Evolutionary conservation across 2,329 filamentous ascomycete genomes (phyloP).

Genomic region (Fusarium sp.): DNA sequence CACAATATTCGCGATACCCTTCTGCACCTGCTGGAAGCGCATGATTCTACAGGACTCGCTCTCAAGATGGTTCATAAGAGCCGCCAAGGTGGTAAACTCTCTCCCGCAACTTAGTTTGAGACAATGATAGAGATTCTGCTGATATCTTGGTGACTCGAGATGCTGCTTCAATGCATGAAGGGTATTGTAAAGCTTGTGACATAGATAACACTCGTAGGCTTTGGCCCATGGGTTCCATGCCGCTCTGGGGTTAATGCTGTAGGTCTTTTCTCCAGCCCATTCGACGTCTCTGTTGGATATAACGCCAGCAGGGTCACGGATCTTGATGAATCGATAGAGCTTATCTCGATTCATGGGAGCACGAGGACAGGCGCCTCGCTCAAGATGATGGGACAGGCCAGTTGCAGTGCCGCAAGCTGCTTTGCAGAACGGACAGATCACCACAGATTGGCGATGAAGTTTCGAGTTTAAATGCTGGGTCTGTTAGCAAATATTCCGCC

Average conservation of each 20-base stretch:
- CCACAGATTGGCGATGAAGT: conserved; percentile 55
- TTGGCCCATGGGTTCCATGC: conserved; percentile 61
- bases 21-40: conserved; percentile 57
- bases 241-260: conserved; percentile 55
- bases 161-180: conserved; percentile 63
- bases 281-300: conserved; percentile 67
- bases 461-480: conserved; percentile 69
- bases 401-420: conserved; percentile 63
- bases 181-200: conserved; percentile 60
- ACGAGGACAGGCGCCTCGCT: conserved; percentile 66
- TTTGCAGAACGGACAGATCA: conserved; percentile 70
- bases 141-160: conserved; percentile 64
- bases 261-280: conserved; percentile 57
- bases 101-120: conserved; percentile 53
- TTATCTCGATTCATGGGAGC: conserved; percentile 64
- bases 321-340: conserved; percentile 64
- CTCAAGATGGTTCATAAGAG: conserved; percentile 61
- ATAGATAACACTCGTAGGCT: conserved; percentile 58
- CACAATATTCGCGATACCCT: conserved; percentile 44
- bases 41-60: conserved; percentile 60
- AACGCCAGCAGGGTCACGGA: conserved; percentile 62
- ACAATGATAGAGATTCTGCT: conserved; percentile 59
- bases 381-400: conserved; percentile 70
- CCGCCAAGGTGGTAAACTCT: conserved; percentile 60
- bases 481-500: background rate